A percentile compares a stretch with the other conserved stretches of the same genome.
These are phyloP conservation scores for Phytophthora multivora DNA, from an alignment of 352 stramenopile species.

Conservation along the genomic window DNA sequence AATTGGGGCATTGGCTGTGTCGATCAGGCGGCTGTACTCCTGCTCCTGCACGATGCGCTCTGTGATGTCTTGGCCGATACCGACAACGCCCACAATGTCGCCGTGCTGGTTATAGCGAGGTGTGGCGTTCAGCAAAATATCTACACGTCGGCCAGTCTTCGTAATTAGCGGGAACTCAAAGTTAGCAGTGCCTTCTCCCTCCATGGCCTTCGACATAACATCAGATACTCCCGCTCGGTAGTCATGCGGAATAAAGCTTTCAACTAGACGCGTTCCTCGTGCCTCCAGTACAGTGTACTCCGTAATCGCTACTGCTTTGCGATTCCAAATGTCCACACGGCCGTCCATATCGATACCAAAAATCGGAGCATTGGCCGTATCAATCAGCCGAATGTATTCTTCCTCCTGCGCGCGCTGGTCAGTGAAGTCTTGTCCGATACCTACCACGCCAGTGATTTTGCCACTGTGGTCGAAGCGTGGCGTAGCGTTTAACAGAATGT, in stretches of 20 bases:
- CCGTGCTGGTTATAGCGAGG: conserved; percentile 82
- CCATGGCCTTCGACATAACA: conserved; percentile 67
- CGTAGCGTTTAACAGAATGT: conserved; percentile 85
- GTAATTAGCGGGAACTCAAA: conserved; percentile 91
- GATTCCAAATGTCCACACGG: conserved; percentile 90
- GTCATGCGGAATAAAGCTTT: conserved; percentile 89
- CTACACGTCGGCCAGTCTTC: conserved; percentile 70
- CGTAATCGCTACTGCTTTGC: conserved; percentile 89
- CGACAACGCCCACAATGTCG: conserved; percentile 81
- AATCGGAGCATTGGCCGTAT: conserved; percentile 91
- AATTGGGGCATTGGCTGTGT: conserved; percentile 89
- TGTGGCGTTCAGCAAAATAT: conserved; percentile 86
- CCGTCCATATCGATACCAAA: conserved; percentile 89
- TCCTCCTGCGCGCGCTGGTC: conserved; percentile 85
- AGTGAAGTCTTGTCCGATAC: conserved; percentile 85
- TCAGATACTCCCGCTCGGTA: conserved; percentile 62
- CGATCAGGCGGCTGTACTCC: conserved; percentile 86
- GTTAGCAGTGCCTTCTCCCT: conserved; percentile 73
- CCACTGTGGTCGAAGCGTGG: conserved; percentile 72
- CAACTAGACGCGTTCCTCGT: conserved; percentile 84
- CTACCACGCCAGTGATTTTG: conserved; percentile 77
- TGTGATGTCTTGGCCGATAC: conserved; percentile 86
- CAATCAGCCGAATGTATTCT: conserved; percentile 87
- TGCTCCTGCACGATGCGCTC: conserved; percentile 87
- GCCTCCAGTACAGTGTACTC: conserved; percentile 92